Evolutionary conservation across 2,329 filamentous ascomycete genomes (phyloP).

Genomic region (Fusarium longipes): DNA sequence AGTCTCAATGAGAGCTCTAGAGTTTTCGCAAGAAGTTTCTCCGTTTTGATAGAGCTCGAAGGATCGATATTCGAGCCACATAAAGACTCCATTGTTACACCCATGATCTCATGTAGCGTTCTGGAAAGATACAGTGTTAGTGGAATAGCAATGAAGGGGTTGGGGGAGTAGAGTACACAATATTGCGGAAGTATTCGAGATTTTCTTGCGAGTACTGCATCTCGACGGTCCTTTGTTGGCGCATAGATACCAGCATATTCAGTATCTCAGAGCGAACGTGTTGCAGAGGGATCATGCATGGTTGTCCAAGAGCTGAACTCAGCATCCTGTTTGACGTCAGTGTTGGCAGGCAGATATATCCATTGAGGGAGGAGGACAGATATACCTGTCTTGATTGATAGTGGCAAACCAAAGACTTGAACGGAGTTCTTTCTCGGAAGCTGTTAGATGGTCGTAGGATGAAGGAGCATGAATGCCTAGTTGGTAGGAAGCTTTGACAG

Average conservation of each 20-base stretch:
- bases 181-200: background rate
- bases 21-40: background rate
- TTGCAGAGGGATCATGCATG: background rate
- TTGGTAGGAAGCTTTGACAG: constrained; percentile 50
- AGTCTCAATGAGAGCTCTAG: background rate
- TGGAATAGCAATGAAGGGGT: background rate
- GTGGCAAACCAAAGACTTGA: constrained; percentile 49
- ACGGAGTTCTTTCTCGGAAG: constrained; percentile 45
- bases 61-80: background rate
- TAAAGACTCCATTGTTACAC: background rate
- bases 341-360: background rate
- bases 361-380: background rate
- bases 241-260: background rate
- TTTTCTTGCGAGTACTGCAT: background rate
- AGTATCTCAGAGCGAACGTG: background rate
- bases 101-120: background rate
- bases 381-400: constrained; percentile 39
- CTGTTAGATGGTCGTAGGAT: background rate
- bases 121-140: background rate
- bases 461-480: constrained; percentile 49
- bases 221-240: background rate
- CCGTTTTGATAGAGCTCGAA: background rate
- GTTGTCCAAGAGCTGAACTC: background rate
- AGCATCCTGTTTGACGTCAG: background rate
- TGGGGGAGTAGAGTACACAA: background rate